A percentile compares a stretch with the other conserved stretches of the same genome.
Evolutionary conservation across 768 basidiomycete genomes (phyloP).

Genomic region (Tricholoma matsutake): DNA sequence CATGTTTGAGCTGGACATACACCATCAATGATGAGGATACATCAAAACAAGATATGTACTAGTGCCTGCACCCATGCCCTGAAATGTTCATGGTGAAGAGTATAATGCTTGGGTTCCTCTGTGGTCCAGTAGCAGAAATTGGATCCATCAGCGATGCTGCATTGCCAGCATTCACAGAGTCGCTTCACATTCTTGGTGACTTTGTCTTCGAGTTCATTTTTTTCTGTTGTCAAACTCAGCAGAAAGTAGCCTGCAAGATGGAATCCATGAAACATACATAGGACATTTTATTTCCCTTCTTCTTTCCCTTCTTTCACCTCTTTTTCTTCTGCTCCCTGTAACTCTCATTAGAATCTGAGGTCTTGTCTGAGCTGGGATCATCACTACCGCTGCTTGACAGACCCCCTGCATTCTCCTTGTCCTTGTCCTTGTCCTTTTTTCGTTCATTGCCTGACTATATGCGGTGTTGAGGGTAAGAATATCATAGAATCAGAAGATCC

Average conservation of each 20-base stretch:
- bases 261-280: no score
- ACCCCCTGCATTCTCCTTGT: not conserved
- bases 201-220: not conserved
- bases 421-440: no score
- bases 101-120: not conserved
- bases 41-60: not conserved
- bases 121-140: not conserved
- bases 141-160: not conserved
- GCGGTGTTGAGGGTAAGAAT: no score
- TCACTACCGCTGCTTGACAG: not conserved
- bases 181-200: not conserved
- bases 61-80: not conserved
- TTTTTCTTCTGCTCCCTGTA: not conserved
- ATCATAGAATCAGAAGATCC: no score
- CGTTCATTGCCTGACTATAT: no score
- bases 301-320: not conserved
- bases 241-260: no score
- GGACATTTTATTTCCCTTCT: not conserved
- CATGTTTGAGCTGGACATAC: constrained; percentile 1
- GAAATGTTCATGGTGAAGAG: not conserved
- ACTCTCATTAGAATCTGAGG: not conserved
- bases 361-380: not conserved
- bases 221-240: not conserved
- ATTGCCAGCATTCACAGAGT: constrained; percentile 1
- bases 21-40: not conserved